Evolutionary conservation across 257 asterid species (phyloP), one percentile per base, ranked within the genome.

Genomic region (Agastache rugosa): DNA sequence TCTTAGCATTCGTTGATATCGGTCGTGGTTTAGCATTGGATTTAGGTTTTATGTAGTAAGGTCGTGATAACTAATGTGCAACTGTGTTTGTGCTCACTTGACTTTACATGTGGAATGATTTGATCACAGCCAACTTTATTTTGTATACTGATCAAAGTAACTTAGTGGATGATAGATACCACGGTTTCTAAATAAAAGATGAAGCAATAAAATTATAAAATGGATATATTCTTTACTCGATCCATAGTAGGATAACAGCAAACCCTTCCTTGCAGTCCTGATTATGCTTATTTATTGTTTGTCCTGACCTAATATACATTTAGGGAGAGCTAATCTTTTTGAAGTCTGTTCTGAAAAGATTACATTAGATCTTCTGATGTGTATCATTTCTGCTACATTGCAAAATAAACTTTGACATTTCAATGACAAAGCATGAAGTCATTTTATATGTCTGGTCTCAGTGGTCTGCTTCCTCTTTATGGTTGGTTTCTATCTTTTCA

Each of bases 401-500:
- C 34, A 35, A 42, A 47, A 22, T 20, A 2, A 34, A 15, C n/a
- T 11, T 17, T 5, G 22, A 47, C 3, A n/a, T 63, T 34, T 15
- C 47, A 53, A 20, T 70, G 62, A 19, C 50, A 15, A 41, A 19
- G 4, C 12, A 17, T 50, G 31, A 55, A 39, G 60, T 16, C 45
- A 11, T n/a, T 16, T 59, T 54, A 12, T 69, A 16, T 42, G 16
- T 71, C 41, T 63, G 15, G 8, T 71, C 68, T 63, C 27, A 42
- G 68, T 60, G 5, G 22, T 48, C 15, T 66, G 42, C 63, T 62
- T 22, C 16, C 15, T 55, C 54, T 63, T 17, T 60, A 71, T 2
- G 1, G n/a, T 11, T 27, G 14, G 64, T 53, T 51, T 76, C 74
- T 47, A 54, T 66, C 22, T 60, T 51, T 71, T 65, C 92, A 91